Percentiles rank a stretch among this genome's conserved stretches.
Evolutionary conservation across 2,329 filamentous ascomycete species (phyloP).

Genomic region (Dactylonectria estremocensis): DNA sequence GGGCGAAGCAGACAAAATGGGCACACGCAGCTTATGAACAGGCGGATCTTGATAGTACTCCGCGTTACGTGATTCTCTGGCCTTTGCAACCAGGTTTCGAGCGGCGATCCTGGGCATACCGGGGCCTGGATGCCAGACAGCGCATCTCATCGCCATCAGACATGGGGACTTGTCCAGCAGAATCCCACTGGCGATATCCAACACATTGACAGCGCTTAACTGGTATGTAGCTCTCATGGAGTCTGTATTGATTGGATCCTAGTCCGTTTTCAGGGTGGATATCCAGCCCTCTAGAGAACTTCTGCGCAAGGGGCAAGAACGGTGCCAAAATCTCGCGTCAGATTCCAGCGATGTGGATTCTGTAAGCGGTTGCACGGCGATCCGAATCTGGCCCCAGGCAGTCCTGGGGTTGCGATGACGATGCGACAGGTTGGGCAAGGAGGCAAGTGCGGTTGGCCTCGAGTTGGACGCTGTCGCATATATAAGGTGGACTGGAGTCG

Average conservation of each 20-base stretch:
- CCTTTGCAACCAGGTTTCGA: no score
- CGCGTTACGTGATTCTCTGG: background rate
- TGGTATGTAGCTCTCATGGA: background rate
- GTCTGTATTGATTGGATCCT: constrained; percentile 10
- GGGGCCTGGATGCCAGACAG: background rate
- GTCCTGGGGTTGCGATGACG: background rate
- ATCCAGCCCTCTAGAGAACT: background rate
- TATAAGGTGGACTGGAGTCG: background rate
- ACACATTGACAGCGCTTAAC: background rate
- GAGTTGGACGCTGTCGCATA: background rate
- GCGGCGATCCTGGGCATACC: no score
- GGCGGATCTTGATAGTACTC: background rate
- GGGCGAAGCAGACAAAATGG: background rate
- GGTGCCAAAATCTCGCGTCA: constrained; percentile 33
- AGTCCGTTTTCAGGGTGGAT: background rate
- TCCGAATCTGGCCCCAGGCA: background rate
- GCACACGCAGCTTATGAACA: background rate
- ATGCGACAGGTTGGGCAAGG: background rate
- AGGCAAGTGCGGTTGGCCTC: background rate
- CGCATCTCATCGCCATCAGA: background rate
- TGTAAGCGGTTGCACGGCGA: background rate
- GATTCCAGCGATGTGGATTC: constrained; percentile 14
- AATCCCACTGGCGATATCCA: background rate
- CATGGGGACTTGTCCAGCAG: background rate
- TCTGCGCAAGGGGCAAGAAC: background rate